These are phyloP conservation scores for Phanerodontia chrysosporium DNA, from an alignment of 768 basidiomycete species.

Conservation along the genomic window DNA sequence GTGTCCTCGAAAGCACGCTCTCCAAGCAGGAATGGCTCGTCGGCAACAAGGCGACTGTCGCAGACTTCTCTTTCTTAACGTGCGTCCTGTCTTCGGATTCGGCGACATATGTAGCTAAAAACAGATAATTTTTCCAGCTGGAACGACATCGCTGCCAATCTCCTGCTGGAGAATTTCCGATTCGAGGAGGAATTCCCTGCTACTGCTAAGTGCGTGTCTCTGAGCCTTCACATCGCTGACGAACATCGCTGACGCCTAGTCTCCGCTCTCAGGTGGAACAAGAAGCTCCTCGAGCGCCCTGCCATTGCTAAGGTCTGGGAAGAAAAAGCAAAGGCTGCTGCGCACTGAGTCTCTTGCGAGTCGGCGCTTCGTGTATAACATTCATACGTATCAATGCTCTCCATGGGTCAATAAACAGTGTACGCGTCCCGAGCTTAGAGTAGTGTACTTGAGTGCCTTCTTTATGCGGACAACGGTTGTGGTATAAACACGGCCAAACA, in stretches of 20 bases:
- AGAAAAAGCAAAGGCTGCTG: background rate
- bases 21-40: slow-evolving; percentile 26
- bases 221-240: background rate
- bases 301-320: slow-evolving; percentile 11
- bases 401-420: too few species aligned
- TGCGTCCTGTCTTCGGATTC: background rate
- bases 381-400: too few species aligned
- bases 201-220: slow-evolving; percentile 6
- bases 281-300: slow-evolving; percentile 6
- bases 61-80: slow-evolving; percentile 23
- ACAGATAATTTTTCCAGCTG: too few species aligned
- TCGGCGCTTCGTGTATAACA: too few species aligned
- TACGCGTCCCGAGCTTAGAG: too few species aligned
- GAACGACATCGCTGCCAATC: slow-evolving; percentile 3
- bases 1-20: slow-evolving; percentile 26
- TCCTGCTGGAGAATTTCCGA: slow-evolving; percentile 3
- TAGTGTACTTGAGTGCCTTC: too few species aligned
- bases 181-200: slow-evolving; percentile 12
- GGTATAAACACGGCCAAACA: too few species aligned
- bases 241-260: background rate
- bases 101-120: background rate
- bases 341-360: too few species aligned
- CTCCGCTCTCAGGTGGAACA: slow-evolving; percentile 11
- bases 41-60: slow-evolving; percentile 23
- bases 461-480: too few species aligned